Base-by-base conservation (phyloP, 2,329 filamentous ascomycete genomes). In the Cytospora mali region DNA sequence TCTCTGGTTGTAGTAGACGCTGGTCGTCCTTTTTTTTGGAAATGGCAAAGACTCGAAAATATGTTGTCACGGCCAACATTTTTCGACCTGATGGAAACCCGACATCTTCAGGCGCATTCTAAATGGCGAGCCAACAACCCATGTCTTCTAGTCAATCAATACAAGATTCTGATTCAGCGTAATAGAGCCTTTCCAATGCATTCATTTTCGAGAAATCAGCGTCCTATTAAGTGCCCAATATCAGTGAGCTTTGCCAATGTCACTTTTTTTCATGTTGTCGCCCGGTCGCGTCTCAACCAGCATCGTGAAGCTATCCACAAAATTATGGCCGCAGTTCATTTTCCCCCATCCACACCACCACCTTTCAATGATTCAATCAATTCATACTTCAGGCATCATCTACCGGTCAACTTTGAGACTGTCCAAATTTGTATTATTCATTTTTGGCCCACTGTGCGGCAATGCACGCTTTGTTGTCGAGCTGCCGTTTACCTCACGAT, bases 241-340 rank as follows among this genome's bases (percentile, higher is more conserved):
- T 65, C 54, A 62, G 29, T 35, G 23, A 48, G 35, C 16, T 25
- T 48, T 31, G 60, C 31, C 33, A 3, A 65, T 50, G 63, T 65
- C 58, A 62, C 60, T 65, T 62, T 65, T 62, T 65, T 55, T 23
- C 35, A 35, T 51, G 35, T 49, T 62, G 63, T 58, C 60, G 63
- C 63, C 63, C 10, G 28, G 21, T 46, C 48, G 27, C 33, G 48
- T 51, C 49, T 6, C 25, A n/a, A 25, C 16, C 18, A 46, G 55
- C 63, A 60, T 65, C 60, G 60, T 65, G 63, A 65, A 60, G 63
- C 63, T 65, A 65, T 65, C 63, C 63, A 51, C 63, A 62, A 23
- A 31, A 57, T 60, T n/a, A 29, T 51, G 56, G 49, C 25, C 52
- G 35, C 35, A 33, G 57, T 62, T 60, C 52, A 33, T 25, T 13